Evolutionary conservation across 208 protist species (phyloP).

Genomic region (Crithidia fasciculata): DNA sequence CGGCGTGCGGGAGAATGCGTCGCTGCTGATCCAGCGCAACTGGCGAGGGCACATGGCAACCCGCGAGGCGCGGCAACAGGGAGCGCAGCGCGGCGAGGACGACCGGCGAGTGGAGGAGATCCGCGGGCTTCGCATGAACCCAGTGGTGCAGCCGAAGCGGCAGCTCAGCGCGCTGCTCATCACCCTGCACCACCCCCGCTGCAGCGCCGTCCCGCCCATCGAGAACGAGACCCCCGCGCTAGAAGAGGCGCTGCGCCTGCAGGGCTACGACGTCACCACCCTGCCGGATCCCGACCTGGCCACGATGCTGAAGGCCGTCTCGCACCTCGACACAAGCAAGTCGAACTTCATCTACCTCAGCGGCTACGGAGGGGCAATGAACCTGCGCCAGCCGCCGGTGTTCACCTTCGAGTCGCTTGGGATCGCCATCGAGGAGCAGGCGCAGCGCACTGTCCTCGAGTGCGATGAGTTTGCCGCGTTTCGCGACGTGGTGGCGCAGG

Average conservation of each 20-base stretch:
- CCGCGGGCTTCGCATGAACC: constrained; percentile 62
- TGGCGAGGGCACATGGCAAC: constrained; percentile 68
- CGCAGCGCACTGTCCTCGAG: constrained; percentile 50
- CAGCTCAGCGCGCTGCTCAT: constrained; percentile 78
- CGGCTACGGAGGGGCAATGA: constrained; percentile 82
- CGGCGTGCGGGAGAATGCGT: constrained; percentile 63
- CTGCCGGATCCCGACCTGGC: constrained; percentile 54
- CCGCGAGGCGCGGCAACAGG: constrained; percentile 34
- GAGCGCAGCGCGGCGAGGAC: constrained; percentile 47
- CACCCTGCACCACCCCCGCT: constrained; percentile 59
- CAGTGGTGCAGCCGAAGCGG: constrained; percentile 66
- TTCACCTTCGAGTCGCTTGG: constrained; percentile 65
- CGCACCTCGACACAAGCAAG: constrained; percentile 57
- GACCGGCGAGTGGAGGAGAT: constrained; percentile 87
- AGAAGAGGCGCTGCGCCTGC: constrained; percentile 56
- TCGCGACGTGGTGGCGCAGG: constrained; percentile 39
- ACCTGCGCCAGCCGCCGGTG: constrained; percentile 70
- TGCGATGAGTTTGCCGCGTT: constrained; percentile 41
- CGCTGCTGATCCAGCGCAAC: constrained; percentile 84
- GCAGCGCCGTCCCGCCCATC: constrained; percentile 56
- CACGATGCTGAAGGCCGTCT: constrained; percentile 62
- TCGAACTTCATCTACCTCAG: constrained; percentile 87
- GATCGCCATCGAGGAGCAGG: constrained; percentile 67
- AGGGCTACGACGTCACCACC: constrained; percentile 80
- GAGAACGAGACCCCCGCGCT: constrained; percentile 38